These are phyloP conservation scores for Teunomyces barrocoloradensis DNA, from an alignment of 805 yeast species.

Conservation along the genomic window DNA sequence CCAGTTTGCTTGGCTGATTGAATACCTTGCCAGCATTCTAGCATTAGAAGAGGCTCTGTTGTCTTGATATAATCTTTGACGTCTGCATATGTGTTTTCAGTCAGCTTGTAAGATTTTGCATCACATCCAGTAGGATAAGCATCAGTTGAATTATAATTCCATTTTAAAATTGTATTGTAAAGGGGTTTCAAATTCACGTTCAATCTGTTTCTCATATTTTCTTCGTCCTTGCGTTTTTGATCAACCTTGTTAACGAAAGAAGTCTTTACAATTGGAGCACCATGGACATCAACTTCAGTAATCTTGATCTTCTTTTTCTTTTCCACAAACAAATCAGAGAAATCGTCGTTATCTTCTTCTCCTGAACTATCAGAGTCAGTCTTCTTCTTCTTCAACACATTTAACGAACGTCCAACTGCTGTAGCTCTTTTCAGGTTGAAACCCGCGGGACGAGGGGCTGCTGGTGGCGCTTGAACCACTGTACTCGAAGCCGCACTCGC, in stretches of 20 bases:
- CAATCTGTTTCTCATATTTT: constrained; percentile 73
- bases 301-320: constrained; percentile 34
- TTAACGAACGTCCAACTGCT: constrained; percentile 37
- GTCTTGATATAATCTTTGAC: constrained; percentile 65
- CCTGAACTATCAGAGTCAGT: constrained; percentile 35
- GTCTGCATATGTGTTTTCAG: constrained; percentile 54
- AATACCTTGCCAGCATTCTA: constrained; percentile 94
- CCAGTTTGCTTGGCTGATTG: constrained; percentile 67
- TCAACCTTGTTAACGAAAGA: constrained; percentile 25
- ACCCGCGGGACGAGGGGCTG: constrained; percentile 54
- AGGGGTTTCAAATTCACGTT: constrained; percentile 77
- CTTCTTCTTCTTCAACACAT: constrained; percentile 29
- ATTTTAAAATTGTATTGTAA: constrained; percentile 62
- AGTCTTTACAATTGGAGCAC: constrained; percentile 30
- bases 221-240: constrained; percentile 54
- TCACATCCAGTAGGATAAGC: constrained; percentile 58
- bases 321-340: constrained; percentile 41
- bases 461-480: constrained; percentile 31
- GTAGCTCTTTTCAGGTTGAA: constrained; percentile 38
- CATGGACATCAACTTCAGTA: constrained; percentile 44
- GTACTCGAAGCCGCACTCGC: constrained; percentile 15
- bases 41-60: constrained; percentile 75
- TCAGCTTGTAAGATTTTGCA: constrained; percentile 38
- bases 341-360: constrained; percentile 34
- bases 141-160: constrained; percentile 65